Evolutionary conservation across 352 stramenopile genomes (phyloP).

Genomic region (Pythium brachiatum): DNA sequence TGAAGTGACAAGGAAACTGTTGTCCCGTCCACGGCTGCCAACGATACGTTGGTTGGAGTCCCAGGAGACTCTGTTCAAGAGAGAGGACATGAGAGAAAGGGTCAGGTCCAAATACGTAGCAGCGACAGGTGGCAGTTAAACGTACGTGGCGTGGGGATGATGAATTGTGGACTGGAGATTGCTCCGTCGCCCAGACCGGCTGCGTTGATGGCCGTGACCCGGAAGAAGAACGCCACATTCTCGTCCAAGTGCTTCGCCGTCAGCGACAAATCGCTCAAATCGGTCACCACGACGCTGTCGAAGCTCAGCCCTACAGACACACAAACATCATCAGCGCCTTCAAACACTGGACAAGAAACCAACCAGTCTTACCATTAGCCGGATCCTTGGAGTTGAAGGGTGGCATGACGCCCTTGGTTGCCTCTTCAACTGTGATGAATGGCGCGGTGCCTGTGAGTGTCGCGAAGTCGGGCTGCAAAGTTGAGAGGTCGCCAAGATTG

Average conservation of each 20-base stretch:
- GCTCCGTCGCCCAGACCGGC: slow-evolving; percentile 63
- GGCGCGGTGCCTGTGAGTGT: slow-evolving; percentile 89
- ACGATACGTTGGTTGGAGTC: slow-evolving; percentile 60
- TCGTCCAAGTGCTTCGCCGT: slow-evolving; percentile 87
- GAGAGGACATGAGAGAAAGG: too few species aligned
- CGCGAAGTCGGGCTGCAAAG: slow-evolving; percentile 74
- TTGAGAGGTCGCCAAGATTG: slow-evolving; percentile 84
- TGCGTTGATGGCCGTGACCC: slow-evolving; percentile 91
- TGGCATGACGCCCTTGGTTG: slow-evolving; percentile 72
- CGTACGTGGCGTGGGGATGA: slow-evolving; percentile 79
- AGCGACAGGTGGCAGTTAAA: too few species aligned
- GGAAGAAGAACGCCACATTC: slow-evolving; percentile 94
- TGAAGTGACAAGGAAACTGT: slow-evolving; percentile 80
- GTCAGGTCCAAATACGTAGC: too few species aligned
- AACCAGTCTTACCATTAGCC: slow-evolving; percentile 52
- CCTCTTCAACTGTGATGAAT: slow-evolving; percentile 74
- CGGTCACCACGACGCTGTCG: slow-evolving; percentile 84
- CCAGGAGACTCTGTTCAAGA: slow-evolving; percentile 48
- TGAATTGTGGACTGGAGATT: slow-evolving; percentile 81
- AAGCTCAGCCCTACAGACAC: slow-evolving; percentile 70
- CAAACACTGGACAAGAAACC: too few species aligned
- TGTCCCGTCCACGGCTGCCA: slow-evolving; percentile 86
- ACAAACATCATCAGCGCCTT: too few species aligned
- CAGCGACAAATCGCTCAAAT: slow-evolving; percentile 83
- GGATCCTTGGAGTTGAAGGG: slow-evolving; percentile 90